phyloP scores from a whole-genome alignment of 768 basidiomycete genomes.

The Agaricus blazei region DNA sequence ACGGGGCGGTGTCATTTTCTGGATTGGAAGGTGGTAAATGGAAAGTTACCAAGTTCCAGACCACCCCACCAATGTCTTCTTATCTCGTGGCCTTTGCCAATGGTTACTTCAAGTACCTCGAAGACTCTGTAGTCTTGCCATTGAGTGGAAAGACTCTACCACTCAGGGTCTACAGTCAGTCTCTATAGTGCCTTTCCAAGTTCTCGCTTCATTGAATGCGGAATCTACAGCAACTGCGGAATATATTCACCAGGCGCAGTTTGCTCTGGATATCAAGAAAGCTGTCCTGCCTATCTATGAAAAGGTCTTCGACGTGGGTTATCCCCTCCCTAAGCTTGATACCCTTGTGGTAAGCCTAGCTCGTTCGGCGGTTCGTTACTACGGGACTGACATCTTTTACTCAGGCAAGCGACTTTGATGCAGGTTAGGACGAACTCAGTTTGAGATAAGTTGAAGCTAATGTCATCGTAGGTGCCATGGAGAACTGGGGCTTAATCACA shows the following conservation, averaged over 20 bases:
- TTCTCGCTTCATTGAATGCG: background rate
- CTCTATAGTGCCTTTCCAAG: background rate
- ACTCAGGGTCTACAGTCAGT: constrained; percentile 75
- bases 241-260: constrained; percentile 76
- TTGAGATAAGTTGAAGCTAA: background rate
- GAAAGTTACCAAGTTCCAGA: constrained; percentile 80
- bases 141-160: constrained; percentile 78
- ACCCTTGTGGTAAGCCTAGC: constrained; percentile 65
- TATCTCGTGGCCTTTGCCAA: constrained; percentile 90
- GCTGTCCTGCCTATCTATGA: constrained; percentile 87
- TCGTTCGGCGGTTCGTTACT: constrained; percentile 1
- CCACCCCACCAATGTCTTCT: constrained; percentile 81
- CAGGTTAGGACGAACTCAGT: constrained; percentile 36
- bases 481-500: constrained; percentile 92
- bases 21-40: constrained; percentile 38
- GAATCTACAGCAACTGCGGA: constrained; percentile 63
- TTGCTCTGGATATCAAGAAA: constrained; percentile 83
- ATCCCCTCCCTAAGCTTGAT: constrained; percentile 91
- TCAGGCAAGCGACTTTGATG: constrained; percentile 83
- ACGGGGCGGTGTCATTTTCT: constrained; percentile 2
- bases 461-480: constrained; percentile 65
- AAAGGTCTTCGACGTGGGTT: constrained; percentile 86
- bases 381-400: background rate
- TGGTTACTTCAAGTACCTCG: constrained; percentile 68
- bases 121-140: constrained; percentile 73